phyloP scores from a whole-genome alignment of 768 basidiomycete species.

The Suillus brevipes region DNA sequence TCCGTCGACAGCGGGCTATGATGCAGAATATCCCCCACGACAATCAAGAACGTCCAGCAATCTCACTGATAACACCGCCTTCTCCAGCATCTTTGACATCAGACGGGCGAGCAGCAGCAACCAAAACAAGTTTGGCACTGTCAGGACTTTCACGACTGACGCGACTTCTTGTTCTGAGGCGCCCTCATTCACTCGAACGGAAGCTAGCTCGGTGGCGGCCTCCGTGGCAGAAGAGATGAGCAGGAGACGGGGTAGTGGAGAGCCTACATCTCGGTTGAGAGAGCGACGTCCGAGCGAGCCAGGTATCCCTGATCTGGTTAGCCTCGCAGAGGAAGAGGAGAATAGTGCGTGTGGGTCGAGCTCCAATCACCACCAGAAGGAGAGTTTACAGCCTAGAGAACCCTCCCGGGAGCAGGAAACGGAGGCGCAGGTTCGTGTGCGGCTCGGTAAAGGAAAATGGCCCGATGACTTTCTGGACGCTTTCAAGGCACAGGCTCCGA shows the following conservation, averaged over 20 bases:
- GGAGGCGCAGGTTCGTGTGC: conserved; percentile 41
- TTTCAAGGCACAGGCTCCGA: conserved; percentile 38
- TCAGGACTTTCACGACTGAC: conserved; percentile 81
- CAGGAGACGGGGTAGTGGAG: conserved; percentile 37
- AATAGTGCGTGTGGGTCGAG: conserved; percentile 49
- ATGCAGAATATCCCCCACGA: conserved; percentile 41
- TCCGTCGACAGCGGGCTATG: conserved; percentile 34
- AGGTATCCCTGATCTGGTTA: conserved; percentile 57
- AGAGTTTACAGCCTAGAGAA: conserved; percentile 20
- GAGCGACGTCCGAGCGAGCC: conserved; percentile 69
- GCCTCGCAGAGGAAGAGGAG: conserved; percentile 74
- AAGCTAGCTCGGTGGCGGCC: conserved; percentile 58
- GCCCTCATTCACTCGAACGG: conserved; percentile 64
- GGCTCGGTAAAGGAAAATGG: conserved; percentile 79
- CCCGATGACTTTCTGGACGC: conserved; percentile 77
- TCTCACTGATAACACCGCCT: conserved; percentile 53
- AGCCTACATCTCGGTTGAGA: conserved; percentile 34
- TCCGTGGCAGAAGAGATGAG: conserved; percentile 43
- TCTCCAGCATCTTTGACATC: conserved; percentile 66
- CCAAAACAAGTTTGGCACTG: conserved; percentile 71
- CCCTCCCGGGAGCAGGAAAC: conserved; percentile 24
- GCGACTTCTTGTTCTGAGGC: conserved; percentile 65
- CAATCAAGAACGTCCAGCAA: conserved; percentile 66
- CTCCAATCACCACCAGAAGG: conserved; percentile 34
- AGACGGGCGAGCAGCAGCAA: conserved; percentile 42